A percentile compares a stretch with the other conserved stretches of the same genome.
Evolutionary conservation across 306 rosid genomes (phyloP).

Genomic region (Dalbergia cochinchinensis): DNA sequence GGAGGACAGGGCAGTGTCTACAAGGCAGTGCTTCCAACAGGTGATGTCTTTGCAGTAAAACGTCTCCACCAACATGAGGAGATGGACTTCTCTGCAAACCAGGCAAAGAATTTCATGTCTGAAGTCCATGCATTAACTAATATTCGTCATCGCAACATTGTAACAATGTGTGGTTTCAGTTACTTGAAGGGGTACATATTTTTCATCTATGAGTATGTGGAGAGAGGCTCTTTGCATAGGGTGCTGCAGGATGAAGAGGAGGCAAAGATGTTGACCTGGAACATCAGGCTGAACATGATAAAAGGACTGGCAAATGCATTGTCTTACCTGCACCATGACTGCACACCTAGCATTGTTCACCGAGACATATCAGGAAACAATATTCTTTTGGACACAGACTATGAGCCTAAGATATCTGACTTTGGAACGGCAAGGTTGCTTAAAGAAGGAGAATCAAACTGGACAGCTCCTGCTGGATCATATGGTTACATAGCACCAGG

Average conservation of each 20-base stretch:
- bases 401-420: constrained; percentile 46
- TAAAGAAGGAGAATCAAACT: constrained; percentile 33
- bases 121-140: constrained; percentile 44
- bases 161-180: constrained; percentile 47
- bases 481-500: constrained; percentile 52
- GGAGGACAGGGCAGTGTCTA: constrained; percentile 48
- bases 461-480: constrained; percentile 48
- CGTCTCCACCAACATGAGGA: constrained; percentile 42
- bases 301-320: constrained; percentile 49
- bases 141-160: constrained; percentile 44
- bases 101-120: constrained; percentile 36
- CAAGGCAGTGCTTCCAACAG: constrained; percentile 50
- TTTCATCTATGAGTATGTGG: constrained; percentile 41
- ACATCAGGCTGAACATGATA: constrained; percentile 40
- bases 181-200: constrained; percentile 24
- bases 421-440: constrained; percentile 49
- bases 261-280: constrained; percentile 44
- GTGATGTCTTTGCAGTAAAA: constrained; percentile 42
- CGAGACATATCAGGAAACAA: constrained; percentile 49
- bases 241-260: constrained; percentile 37
- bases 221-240: constrained; percentile 37
- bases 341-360: constrained; percentile 47
- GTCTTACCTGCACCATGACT: constrained; percentile 47
- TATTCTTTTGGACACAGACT: constrained; percentile 37
- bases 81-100: constrained; percentile 22